These are phyloP conservation scores for Acanthamoeba lenticulata DNA, from an alignment of 208 protist species.

Conservation along the genomic window DNA sequence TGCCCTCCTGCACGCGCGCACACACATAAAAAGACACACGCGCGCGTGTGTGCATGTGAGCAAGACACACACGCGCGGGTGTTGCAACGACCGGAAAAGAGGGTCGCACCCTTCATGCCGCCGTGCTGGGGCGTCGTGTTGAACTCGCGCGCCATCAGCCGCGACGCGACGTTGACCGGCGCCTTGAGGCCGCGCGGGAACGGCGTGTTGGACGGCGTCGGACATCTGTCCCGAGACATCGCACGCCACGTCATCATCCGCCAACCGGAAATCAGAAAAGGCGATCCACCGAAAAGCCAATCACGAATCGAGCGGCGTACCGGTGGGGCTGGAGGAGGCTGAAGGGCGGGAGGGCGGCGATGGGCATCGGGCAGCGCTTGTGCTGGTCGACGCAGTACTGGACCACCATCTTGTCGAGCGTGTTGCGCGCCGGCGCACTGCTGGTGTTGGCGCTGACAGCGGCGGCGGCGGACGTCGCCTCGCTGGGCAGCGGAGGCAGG, in stretches of 20 bases:
- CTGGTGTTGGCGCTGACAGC: background rate
- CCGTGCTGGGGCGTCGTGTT: conserved; percentile 33
- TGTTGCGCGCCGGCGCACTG: background rate
- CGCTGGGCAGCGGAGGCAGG: background rate
- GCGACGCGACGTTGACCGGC: background rate
- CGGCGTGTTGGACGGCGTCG: background rate
- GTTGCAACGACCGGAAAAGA: no score
- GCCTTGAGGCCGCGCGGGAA: conserved; percentile 7
- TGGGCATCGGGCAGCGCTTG: conserved; percentile 69
- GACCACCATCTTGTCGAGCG: conserved; percentile 72
- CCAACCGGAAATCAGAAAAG: background rate
- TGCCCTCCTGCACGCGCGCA: background rate
- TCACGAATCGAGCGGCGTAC: background rate
- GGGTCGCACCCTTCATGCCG: conserved; percentile 46
- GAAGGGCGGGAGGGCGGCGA: conserved; percentile 67
- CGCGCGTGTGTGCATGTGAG: background rate
- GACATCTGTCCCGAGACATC: background rate
- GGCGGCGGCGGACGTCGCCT: background rate
- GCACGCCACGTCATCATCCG: background rate
- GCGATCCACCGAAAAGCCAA: background rate
- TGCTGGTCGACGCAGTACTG: conserved; percentile 73
- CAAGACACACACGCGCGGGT: background rate
- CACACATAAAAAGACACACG: background rate
- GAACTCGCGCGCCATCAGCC: background rate
- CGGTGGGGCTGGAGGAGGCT: conserved; percentile 49